These are phyloP conservation scores for Avena eriantha DNA, from an alignment of 176 grass and related monocot species.

Conservation along the genomic window DNA sequence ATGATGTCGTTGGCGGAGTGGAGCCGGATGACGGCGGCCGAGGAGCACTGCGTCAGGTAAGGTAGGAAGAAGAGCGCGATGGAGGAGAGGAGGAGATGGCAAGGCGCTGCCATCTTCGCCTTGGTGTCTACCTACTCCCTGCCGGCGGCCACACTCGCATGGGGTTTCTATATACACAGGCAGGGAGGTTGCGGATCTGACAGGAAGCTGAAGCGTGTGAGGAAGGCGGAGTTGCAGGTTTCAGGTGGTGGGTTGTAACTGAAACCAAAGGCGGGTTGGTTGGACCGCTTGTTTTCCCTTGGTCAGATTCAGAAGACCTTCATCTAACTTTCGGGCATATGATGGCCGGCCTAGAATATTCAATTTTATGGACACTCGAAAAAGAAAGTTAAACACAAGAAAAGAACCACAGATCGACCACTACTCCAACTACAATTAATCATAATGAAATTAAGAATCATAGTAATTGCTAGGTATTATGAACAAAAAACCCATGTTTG, in stretches of 20 bases:
- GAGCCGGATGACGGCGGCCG: neutral
- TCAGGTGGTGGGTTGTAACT: neutral
- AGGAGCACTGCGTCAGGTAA: neutral
- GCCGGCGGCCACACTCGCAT: neutral
- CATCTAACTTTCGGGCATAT: too few relatives aligned
- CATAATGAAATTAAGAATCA: too few relatives aligned
- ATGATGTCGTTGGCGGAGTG: slow-evolving; percentile 16
- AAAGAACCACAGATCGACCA: too few relatives aligned
- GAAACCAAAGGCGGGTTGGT: neutral
- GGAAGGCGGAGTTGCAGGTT: neutral
- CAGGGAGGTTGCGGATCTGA: too few relatives aligned
- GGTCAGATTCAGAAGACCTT: neutral
- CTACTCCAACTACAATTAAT: too few relatives aligned
- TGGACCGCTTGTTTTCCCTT: neutral
- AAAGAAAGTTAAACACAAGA: too few relatives aligned
- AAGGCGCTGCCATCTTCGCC: neutral
- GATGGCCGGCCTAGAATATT: too few relatives aligned
- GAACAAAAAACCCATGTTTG: too few relatives aligned
- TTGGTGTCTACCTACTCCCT: neutral
- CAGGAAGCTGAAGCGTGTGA: neutral
- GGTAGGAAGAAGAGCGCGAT: neutral
- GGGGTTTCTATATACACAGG: too few relatives aligned
- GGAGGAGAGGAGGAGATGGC: neutral
- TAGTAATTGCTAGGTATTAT: too few relatives aligned
- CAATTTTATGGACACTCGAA: too few relatives aligned